These are phyloP conservation scores for Leucogyrophana mollusca DNA, from an alignment of 768 basidiomycete genomes.

Conservation along the genomic window DNA sequence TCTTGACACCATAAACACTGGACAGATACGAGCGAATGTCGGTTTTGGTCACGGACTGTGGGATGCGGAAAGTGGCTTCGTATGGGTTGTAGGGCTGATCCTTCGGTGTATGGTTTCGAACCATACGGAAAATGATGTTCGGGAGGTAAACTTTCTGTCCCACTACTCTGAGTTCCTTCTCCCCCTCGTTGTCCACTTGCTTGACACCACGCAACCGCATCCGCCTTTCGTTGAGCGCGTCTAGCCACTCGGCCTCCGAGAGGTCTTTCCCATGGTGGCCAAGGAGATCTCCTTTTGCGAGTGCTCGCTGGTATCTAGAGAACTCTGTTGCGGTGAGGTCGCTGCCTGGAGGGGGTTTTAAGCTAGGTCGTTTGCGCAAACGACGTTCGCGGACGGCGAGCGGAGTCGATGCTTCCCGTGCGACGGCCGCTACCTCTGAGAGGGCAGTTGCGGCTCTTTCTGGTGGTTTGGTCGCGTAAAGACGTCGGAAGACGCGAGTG, in stretches of 20 bases:
- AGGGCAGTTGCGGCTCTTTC: slow-evolving; percentile 66
- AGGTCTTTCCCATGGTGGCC: slow-evolving; percentile 33
- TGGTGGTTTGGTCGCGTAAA: slow-evolving; percentile 37
- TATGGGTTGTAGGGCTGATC: slow-evolving; percentile 90
- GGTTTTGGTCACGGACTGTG: slow-evolving; percentile 87
- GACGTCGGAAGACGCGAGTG: slow-evolving; percentile 32
- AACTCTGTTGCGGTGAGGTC: slow-evolving; percentile 69
- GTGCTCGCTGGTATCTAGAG: slow-evolving; percentile 57
- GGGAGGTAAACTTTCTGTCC: slow-evolving; percentile 89
- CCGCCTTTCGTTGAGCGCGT: slow-evolving; percentile 53
- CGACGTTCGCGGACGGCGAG: slow-evolving; percentile 73
- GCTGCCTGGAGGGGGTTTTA: slow-evolving; percentile 32
- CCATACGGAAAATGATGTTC: slow-evolving; percentile 78
- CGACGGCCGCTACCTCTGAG: slow-evolving; percentile 39
- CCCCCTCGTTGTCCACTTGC: slow-evolving; percentile 37
- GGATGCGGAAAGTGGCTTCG: slow-evolving; percentile 91
- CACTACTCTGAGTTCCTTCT: slow-evolving; percentile 53
- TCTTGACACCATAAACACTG: slow-evolving; percentile 83
- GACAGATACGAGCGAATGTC: slow-evolving; percentile 85
- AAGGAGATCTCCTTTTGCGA: slow-evolving; percentile 50
- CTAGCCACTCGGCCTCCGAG: slow-evolving; percentile 60
- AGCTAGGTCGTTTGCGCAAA: slow-evolving; percentile 43
- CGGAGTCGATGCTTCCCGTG: slow-evolving; percentile 70
- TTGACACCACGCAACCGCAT: slow-evolving; percentile 68
- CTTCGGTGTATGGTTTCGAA: slow-evolving; percentile 75